Percentiles rank a stretch among this genome's conserved stretches.
Conservation (phyloP, 495 filamentous ascomycete species). For the Penicillium simplicissimum region DNA sequence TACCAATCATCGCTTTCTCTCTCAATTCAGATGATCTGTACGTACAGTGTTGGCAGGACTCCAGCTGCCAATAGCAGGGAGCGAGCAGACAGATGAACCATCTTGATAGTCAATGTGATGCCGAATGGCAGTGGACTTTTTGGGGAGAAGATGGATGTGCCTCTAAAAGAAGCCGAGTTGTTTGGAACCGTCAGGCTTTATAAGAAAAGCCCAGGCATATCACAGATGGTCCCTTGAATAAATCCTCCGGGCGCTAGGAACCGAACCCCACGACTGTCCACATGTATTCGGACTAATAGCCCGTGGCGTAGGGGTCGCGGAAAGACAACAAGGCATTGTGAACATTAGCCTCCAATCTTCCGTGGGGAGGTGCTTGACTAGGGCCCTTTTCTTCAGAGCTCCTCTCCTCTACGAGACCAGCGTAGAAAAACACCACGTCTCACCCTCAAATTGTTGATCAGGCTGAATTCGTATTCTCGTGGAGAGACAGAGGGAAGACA, state of each 20-base stretch:
- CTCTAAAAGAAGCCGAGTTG: background rate
- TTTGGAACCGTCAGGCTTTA: background rate
- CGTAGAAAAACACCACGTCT: background rate
- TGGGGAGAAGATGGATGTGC: background rate
- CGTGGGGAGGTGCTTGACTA: background rate
- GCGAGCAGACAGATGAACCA: conserved; percentile 27
- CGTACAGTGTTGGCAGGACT: conserved; percentile 29
- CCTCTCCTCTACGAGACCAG: background rate
- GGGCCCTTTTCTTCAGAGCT: background rate
- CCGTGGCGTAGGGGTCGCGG: conserved; percentile 32
- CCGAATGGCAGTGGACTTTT: background rate
- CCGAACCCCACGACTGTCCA: conserved; percentile 3
- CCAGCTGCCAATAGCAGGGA: conserved; percentile 28
- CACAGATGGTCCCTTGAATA: background rate
- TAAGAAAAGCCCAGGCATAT: background rate
- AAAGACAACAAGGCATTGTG: conserved; percentile 8
- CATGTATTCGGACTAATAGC: conserved; percentile 18
- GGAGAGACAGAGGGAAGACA: background rate
- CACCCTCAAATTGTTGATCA: background rate
- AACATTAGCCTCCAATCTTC: background rate
- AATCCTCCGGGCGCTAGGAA: conserved; percentile 11
- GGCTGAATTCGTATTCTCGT: background rate
- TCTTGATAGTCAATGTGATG: conserved; percentile 10
- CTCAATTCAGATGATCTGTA: background rate
- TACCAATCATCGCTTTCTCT: background rate